Evolutionary conservation across 2,329 filamentous ascomycete genomes (phyloP).

Genomic region (Diaporthe vexans): DNA sequence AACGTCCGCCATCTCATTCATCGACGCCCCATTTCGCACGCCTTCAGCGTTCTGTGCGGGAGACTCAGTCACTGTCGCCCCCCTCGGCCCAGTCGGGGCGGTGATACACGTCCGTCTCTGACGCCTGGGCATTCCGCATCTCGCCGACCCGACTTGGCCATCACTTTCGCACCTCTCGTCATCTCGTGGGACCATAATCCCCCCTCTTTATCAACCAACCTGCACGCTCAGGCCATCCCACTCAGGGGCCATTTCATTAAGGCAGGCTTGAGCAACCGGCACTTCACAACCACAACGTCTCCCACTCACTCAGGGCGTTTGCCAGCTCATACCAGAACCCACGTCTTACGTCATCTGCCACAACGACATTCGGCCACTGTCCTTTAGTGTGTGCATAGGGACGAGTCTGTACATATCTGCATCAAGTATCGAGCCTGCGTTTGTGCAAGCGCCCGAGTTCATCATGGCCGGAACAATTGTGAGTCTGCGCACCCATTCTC

Average conservation of each 20-base stretch:
- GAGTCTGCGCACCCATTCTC: conserved; percentile 4
- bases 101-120: conserved; percentile 23
- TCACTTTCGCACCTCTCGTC: conserved; percentile 18
- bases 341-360: conserved; percentile 30
- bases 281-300: not conserved
- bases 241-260: not conserved
- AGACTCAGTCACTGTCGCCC: not conserved
- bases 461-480: conserved; percentile 32
- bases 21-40: not conserved
- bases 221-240: conserved; percentile 14
- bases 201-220: conserved; percentile 2
- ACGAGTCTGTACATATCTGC: not conserved
- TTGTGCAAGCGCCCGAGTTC: not conserved
- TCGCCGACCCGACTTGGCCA: conserved; percentile 10
- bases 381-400: not conserved
- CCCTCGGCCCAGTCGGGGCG: conserved; percentile 27
- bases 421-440: not conserved
- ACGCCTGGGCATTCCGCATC: conserved; percentile 20
- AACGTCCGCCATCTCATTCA: conserved; percentile 27
- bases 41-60: not conserved
- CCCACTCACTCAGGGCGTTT: not conserved
- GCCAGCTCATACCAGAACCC: conserved; percentile 4
- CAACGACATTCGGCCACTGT: not conserved
- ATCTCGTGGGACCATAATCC: not conserved
- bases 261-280: not conserved